Conservation (phyloP, 2,329 filamentous ascomycete genomes). For the Intubia oerlemansii region DNA sequence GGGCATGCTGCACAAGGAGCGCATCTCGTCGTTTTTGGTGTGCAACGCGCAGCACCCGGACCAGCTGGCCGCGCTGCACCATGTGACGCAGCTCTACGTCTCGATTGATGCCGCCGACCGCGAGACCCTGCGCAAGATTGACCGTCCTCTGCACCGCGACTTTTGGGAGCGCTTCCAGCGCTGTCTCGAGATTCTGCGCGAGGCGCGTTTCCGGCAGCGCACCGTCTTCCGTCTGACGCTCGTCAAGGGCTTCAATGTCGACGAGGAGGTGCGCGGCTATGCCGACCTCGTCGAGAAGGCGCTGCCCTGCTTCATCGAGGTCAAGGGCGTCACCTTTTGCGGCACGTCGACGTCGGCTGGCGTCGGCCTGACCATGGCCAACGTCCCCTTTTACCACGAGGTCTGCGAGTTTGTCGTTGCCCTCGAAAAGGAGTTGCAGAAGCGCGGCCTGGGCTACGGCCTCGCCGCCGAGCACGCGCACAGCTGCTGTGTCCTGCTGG, state of each 20-base stretch:
- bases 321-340: conserved; percentile 95
- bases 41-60: conserved; percentile 96
- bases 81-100: conserved; percentile 89
- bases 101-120: conserved; percentile 88
- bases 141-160: conserved; percentile 79
- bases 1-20: conserved; percentile 59
- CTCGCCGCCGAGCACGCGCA: conserved; percentile 91
- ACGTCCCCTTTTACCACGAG: conserved; percentile 90
- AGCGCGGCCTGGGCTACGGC: conserved; percentile 59
- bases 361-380: conserved; percentile 86
- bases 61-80: conserved; percentile 59
- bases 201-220: conserved; percentile 64
- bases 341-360: conserved; percentile 69
- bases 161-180: conserved; percentile 93
- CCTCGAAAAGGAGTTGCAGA: conserved; percentile 45
- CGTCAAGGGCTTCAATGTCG: conserved; percentile 95
- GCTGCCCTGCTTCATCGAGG: conserved; percentile 77
- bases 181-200: conserved; percentile 73
- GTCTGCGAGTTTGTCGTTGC: conserved; percentile 64
- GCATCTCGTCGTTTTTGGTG: conserved; percentile 84
- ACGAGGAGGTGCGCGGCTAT: conserved; percentile 80
- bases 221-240: conserved; percentile 90
- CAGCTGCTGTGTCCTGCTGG: conserved; percentile 78
- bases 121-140: conserved; percentile 71
- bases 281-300: conserved; percentile 72